Evolutionary conservation across 139 green algal species (phyloP).

Genomic region (Ettlia oleoabundans): DNA sequence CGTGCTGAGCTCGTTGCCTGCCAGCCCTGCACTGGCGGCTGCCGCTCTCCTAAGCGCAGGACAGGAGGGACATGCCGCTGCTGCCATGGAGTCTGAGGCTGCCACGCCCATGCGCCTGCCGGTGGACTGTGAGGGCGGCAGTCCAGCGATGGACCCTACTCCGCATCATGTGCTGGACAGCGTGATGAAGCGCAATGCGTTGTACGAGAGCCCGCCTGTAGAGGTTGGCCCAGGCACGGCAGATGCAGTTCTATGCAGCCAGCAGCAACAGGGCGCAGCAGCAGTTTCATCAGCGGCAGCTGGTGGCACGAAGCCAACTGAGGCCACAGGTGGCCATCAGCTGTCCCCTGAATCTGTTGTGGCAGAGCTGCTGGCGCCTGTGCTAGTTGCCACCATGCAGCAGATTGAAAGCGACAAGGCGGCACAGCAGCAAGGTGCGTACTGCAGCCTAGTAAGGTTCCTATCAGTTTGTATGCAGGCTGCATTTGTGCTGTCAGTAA

Average conservation of each 20-base stretch:
- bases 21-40: no score
- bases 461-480: no score
- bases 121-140: neutral
- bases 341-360: neutral
- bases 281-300: neutral
- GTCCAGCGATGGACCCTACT: slow-evolving; percentile 23
- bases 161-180: slow-evolving; percentile 19
- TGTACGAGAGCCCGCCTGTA: slow-evolving; percentile 26
- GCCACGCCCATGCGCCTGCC: neutral
- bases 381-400: slow-evolving; percentile 16
- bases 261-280: no score
- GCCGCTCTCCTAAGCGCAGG: neutral
- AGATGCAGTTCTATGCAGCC: neutral
- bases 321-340: neutral
- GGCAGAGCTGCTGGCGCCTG: slow-evolving; percentile 15
- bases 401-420: slow-evolving; percentile 9
- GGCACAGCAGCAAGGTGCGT: neutral
- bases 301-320: neutral
- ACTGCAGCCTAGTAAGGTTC: no score
- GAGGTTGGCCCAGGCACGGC: neutral
- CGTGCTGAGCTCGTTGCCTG: no score
- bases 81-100: neutral
- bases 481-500: no score
- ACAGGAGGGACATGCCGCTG: neutral
- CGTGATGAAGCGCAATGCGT: slow-evolving; percentile 26